Conservation (phyloP, 768 basidiomycete genomes). For the Agrocybe pediades region DNA sequence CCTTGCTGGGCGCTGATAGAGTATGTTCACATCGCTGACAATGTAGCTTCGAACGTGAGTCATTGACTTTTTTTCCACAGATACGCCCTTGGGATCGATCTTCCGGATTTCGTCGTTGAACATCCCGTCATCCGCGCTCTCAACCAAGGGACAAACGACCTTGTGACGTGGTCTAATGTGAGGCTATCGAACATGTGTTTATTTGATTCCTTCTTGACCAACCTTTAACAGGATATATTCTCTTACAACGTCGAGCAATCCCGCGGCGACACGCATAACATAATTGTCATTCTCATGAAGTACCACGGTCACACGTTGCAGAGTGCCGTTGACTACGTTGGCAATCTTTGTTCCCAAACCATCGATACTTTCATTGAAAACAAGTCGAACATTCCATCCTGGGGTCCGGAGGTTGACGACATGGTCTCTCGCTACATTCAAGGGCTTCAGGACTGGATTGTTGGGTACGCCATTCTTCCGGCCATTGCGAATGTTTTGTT, state of each 20-base stretch:
- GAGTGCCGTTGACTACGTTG: slow-evolving; percentile 64
- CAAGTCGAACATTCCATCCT: slow-evolving; percentile 53
- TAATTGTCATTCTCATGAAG: slow-evolving; percentile 71
- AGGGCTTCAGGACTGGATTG: slow-evolving; percentile 72
- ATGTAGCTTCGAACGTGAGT: not conserved
- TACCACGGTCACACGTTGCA: slow-evolving; percentile 60
- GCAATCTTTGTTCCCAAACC: slow-evolving; percentile 56
- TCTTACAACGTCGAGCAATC: slow-evolving; percentile 79
- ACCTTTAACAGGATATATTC: slow-evolving; percentile 58
- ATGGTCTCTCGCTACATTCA: slow-evolving; percentile 60
- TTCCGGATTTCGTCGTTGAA: slow-evolving; percentile 71
- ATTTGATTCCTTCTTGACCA: slow-evolving; percentile 5
- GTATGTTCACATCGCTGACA: slow-evolving; percentile 31
- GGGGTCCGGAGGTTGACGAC: slow-evolving; percentile 60
- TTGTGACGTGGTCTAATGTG: slow-evolving; percentile 86
- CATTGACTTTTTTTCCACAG: slow-evolving; percentile 21
- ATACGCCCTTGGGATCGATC: slow-evolving; percentile 67
- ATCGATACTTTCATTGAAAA: slow-evolving; percentile 55
- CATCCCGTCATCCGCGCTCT: slow-evolving; percentile 63
- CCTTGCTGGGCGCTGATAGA: slow-evolving; percentile 78
- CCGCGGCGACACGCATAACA: slow-evolving; percentile 68
- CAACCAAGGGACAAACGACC: slow-evolving; percentile 71
- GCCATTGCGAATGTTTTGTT: not conserved
- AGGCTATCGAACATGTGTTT: slow-evolving; percentile 20
- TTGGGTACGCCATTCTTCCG: slow-evolving; percentile 42